Conservation (phyloP, 495 filamentous ascomycete genomes). For the Cladorrhinum samala region DNA sequence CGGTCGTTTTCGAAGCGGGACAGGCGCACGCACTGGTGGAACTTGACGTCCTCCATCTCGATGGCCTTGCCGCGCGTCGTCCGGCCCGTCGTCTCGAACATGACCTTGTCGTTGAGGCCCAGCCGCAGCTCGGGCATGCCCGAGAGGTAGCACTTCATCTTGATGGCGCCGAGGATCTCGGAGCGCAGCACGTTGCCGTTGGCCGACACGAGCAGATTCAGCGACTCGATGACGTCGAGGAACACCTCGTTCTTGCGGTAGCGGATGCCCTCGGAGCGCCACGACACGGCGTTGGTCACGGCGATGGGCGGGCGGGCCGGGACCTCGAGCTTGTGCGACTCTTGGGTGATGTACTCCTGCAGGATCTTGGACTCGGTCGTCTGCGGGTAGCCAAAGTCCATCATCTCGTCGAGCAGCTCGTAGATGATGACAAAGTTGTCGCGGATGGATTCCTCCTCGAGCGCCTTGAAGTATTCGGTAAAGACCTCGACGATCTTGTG, state of each 20-base stretch:
- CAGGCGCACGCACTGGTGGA: conserved; percentile 96
- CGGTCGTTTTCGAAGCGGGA: conserved; percentile 97
- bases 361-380: conserved; percentile 99
- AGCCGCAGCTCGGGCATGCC: conserved; percentile 97
- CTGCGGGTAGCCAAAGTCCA: conserved; percentile 99
- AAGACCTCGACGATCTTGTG: conserved; percentile 99
- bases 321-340: conserved; percentile 96
- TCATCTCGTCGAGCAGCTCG: conserved; percentile 99
- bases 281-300: conserved; percentile 96
- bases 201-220: conserved; percentile 91
- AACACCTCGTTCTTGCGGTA: conserved; percentile 99
- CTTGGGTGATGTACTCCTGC: conserved; percentile 99
- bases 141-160: conserved; percentile 99
- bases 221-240: conserved; percentile 92
- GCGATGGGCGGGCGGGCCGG: conserved; percentile 99
- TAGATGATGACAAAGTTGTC: conserved; percentile 99
- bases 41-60: conserved; percentile 99
- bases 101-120: conserved; percentile 97
- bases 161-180: conserved; percentile 94
- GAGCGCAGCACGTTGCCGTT: conserved; percentile 95
- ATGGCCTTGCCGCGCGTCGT: conserved; percentile 95
- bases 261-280: conserved; percentile 95
- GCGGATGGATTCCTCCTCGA: conserved; percentile 98
- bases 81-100: conserved; percentile 97
- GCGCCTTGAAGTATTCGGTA: conserved; percentile 99